Base-by-base conservation (phyloP, 495 filamentous ascomycete species). In the Xylaria grammica region DNA sequence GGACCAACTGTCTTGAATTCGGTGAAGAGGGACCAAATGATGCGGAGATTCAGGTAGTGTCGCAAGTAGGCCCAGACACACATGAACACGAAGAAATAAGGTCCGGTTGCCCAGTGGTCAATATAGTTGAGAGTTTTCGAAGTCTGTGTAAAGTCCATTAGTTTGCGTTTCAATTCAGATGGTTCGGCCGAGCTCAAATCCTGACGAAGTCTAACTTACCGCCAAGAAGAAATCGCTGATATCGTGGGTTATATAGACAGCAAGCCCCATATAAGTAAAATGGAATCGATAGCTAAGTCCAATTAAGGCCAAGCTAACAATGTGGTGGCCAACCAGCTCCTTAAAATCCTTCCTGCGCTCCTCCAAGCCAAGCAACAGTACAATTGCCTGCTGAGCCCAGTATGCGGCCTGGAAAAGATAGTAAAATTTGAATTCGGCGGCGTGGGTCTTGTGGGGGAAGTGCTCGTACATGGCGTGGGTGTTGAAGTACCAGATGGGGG, bases 401-500 rank as follows among this genome's bases (percentile, higher is more conserved):
- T 97, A 99, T 60, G 90, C 90, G 36, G 93, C 96, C 79, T 99
- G 91, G 68, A 99, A 89, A 52, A 99, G 81, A 70, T 99, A 99
- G 75, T 97, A 99, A 24, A 93, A 91, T 84, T 99, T 99, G 86
- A 98, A 97, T n/a, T 84, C 59, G 42, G 78, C 90, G 52, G 91
- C 91, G 72, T 96, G 94, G 51, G 90, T 89, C 65, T 86, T 84
- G 77, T 99, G 95, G 19, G 95, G 95, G 79, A 91, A 98, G 9
- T 81, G 82, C 76, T 96, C 93, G 73, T 94, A 99, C 91, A 97
- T 96, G 64, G 86, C 93, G 48, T 67, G 68, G 7, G 91, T 96
- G 78, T 96, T 93, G 84, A 98, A 99, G 75, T 97, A 98, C 95
- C 95, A 99, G n/a, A 99, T 86, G 11, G 93, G 89, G 8, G 93